Conservation (phyloP, 768 basidiomycete genomes). For the Hygrophoropsis aurantiaca region DNA sequence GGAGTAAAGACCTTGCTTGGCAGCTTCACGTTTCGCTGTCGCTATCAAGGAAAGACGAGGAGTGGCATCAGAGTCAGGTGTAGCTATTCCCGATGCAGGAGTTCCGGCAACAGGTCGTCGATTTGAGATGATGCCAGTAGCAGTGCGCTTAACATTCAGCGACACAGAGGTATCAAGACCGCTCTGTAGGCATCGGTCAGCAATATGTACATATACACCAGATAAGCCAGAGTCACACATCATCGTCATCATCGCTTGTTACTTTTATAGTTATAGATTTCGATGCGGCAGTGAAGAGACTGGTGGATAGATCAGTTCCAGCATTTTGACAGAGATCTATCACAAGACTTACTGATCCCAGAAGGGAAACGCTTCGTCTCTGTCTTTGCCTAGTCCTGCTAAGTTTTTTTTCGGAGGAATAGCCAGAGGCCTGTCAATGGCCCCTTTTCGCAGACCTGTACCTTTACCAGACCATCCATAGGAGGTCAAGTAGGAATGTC, state of each 20-base stretch:
- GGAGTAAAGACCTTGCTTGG: slow-evolving; percentile 72
- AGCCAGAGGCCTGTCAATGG: slow-evolving; percentile 72
- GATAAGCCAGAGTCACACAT: slow-evolving; percentile 25
- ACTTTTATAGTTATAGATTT: slow-evolving; percentile 78
- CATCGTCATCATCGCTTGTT: slow-evolving; percentile 50
- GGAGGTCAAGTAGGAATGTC: slow-evolving; percentile 67
- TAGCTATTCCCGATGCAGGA: slow-evolving; percentile 46
- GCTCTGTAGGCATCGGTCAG: slow-evolving; percentile 10
- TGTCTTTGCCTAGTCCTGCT: slow-evolving; percentile 87
- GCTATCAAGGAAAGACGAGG: slow-evolving; percentile 54
- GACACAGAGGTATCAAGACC: slow-evolving; percentile 11
- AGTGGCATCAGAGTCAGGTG: slow-evolving; percentile 31
- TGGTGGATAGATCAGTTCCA: slow-evolving; percentile 29
- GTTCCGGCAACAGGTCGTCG: slow-evolving; percentile 56
- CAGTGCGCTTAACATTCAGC: slow-evolving; percentile 52
- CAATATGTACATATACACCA: slow-evolving; percentile 1
- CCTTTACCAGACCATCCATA: slow-evolving; percentile 93
- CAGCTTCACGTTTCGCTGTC: slow-evolving; percentile 75
- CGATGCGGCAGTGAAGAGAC: slow-evolving; percentile 80
- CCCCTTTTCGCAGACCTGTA: slow-evolving; percentile 79
- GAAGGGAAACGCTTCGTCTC: slow-evolving; percentile 95
- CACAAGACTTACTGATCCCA: slow-evolving; percentile 85
- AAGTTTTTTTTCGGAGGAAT: slow-evolving; percentile 84
- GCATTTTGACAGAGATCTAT: not conserved
- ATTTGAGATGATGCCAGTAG: slow-evolving; percentile 76